Evolutionary conservation across 2,329 filamentous ascomycete species (phyloP).

Genomic region (Exophiala oligosperma): DNA sequence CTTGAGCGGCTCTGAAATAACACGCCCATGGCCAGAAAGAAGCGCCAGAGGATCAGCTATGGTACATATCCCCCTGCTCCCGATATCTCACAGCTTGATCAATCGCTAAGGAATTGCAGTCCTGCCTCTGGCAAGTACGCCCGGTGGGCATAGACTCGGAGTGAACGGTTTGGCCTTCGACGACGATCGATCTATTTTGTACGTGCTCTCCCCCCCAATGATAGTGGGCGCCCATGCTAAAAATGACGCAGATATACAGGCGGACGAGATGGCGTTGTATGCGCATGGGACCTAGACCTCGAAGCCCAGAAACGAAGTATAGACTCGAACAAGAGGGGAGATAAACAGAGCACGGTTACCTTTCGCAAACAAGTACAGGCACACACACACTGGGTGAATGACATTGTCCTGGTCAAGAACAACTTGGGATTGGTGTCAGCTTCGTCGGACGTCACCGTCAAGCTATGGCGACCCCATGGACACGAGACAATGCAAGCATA

Average conservation of each 20-base stretch:
- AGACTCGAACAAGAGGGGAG: slow-evolving; percentile 22
- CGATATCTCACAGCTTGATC: not conserved
- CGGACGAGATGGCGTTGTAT: slow-evolving; percentile 91
- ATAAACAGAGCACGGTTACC: slow-evolving; percentile 45
- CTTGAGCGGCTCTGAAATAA: slow-evolving; percentile 3
- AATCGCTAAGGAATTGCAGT: slow-evolving; percentile 46
- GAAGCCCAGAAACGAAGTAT: slow-evolving; percentile 50
- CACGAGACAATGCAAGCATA: slow-evolving; percentile 58
- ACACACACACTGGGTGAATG: slow-evolving; percentile 96
- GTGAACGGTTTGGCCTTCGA: slow-evolving; percentile 95
- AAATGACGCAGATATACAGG: slow-evolving; percentile 74
- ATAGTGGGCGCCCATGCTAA: slow-evolving; percentile 17
- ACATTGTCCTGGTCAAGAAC: slow-evolving; percentile 76
- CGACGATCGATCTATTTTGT: slow-evolving; percentile 80
- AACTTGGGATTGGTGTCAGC: slow-evolving; percentile 81
- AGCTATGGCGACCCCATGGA: slow-evolving; percentile 80
- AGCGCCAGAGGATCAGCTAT: slow-evolving; percentile 70
- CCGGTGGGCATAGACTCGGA: slow-evolving; percentile 85
- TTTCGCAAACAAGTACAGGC: slow-evolving; percentile 69
- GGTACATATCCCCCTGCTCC: slow-evolving; percentile 47
- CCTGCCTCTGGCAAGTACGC: slow-evolving; percentile 70
- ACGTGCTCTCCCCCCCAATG: slow-evolving; percentile 41
- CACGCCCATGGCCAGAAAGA: slow-evolving; percentile 63
- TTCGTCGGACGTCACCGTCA: slow-evolving; percentile 91
- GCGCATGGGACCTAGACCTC: slow-evolving; percentile 87